Percentiles rank a stretch among this genome's conserved stretches.
These are phyloP conservation scores for Microcos paniculata DNA, from an alignment of 345 rosid species.

Conservation along the genomic window DNA sequence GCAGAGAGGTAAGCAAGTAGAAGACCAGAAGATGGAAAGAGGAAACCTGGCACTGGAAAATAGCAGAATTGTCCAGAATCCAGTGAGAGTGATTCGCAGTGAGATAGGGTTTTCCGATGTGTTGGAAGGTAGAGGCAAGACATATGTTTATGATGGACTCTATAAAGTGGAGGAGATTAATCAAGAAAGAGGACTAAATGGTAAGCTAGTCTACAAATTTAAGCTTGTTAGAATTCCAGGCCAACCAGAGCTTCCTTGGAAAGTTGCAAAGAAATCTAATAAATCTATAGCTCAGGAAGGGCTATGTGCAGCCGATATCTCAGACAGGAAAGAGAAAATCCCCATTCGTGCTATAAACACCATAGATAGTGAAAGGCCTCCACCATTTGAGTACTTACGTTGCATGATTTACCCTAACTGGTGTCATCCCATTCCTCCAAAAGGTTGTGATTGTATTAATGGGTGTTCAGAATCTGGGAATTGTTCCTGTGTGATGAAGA, in stretches of 20 bases:
- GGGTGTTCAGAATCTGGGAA: slow-evolving; percentile 50
- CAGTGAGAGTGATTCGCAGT: slow-evolving; percentile 83
- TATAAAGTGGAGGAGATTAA: slow-evolving; percentile 56
- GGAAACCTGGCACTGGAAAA: slow-evolving; percentile 79
- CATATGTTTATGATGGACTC: slow-evolving; percentile 75
- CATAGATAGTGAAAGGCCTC: slow-evolving; percentile 69
- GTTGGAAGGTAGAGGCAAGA: slow-evolving; percentile 31
- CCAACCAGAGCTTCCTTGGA: slow-evolving; percentile 88
- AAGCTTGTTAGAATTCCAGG: slow-evolving; percentile 55
- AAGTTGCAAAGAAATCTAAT: slow-evolving; percentile 58
- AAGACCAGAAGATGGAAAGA: slow-evolving; percentile 68
- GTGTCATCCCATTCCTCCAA: slow-evolving; percentile 46
- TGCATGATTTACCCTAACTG: slow-evolving; percentile 55
- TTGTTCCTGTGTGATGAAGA: slow-evolving; percentile 59
- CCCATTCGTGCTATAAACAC: slow-evolving; percentile 78
- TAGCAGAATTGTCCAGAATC: slow-evolving; percentile 38
- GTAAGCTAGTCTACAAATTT: slow-evolving; percentile 68
- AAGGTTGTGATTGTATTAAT: slow-evolving; percentile 54
- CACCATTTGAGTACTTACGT: slow-evolving; percentile 52
- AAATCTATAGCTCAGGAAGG: slow-evolving; percentile 54
- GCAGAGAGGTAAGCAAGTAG: slow-evolving; percentile 50
- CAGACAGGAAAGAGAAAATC: slow-evolving; percentile 60
- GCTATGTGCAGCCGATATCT: slow-evolving; percentile 57
- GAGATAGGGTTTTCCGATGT: slow-evolving; percentile 45
- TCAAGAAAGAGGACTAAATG: slow-evolving; percentile 57